Conservation (phyloP, 192 early-diverging fungal species). For the Dispira parvispora region DNA sequence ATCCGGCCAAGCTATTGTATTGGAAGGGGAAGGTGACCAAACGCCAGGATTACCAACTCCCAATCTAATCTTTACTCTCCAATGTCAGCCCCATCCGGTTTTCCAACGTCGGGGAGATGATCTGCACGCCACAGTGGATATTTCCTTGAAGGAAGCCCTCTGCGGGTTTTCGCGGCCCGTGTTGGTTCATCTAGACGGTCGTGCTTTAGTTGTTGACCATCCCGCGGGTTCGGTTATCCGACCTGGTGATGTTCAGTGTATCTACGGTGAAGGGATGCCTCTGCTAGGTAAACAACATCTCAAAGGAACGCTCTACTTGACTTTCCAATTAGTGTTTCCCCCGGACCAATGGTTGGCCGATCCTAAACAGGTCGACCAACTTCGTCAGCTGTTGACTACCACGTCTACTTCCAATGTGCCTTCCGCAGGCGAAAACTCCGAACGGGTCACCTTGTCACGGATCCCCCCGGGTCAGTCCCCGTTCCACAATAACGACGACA, state of each 20-base stretch:
- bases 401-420: neutral
- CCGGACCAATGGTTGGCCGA: neutral
- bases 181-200: constrained; percentile 76
- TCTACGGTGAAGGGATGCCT: constrained; percentile 89
- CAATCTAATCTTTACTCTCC: constrained; percentile 82
- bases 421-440: neutral
- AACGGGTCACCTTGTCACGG: neutral
- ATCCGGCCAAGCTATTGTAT: constrained; percentile 75
- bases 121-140: constrained; percentile 58
- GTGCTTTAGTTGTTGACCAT: constrained; percentile 66
- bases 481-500: neutral
- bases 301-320: constrained; percentile 1
- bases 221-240: constrained; percentile 69
- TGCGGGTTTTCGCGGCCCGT: constrained; percentile 73
- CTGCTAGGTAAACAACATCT: constrained; percentile 11
- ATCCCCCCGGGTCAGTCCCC: neutral
- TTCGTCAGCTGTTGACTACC: neutral
- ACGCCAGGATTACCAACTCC: constrained; percentile 76
- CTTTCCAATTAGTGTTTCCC: constrained; percentile 1
- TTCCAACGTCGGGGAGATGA: constrained; percentile 74
- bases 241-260: constrained; percentile 74
- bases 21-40: constrained; percentile 92
- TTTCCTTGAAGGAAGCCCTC: constrained; percentile 79
- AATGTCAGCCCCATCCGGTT: constrained; percentile 58
- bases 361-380: neutral